Evolutionary conservation across 768 basidiomycete genomes (phyloP), one percentile per base, ranked within the genome.

Genomic region (Xerocomellus chrysenteron): DNA sequence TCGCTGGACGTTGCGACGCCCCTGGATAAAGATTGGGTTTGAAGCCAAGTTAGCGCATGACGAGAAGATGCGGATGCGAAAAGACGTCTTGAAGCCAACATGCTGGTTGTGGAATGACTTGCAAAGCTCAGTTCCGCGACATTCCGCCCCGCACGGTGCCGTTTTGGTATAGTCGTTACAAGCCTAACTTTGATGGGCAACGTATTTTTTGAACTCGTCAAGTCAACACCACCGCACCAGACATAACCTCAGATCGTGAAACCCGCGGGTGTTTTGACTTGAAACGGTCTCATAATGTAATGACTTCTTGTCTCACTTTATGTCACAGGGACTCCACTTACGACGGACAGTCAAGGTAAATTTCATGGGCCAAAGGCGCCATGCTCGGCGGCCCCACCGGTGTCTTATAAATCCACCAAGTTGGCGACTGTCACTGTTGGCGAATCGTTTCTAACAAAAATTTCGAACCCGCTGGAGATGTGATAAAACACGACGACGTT

Each of bases 1-100:
- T 60, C 65, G 51, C 47, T 56, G 5, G 68, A 59, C 1, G 61
- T 69, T 21, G 66, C 58, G 17, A 70, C 8, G 21, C 52, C 47
- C n/a, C 64, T 65, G 13, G 53, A 42, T 21, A 52, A 33, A 14
- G 36, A 8, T 50, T 45, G 19, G 1, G 50, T 52, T 45, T 44
- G 51, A 50, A 45, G 41, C 35, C 35, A 50, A 32, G 24, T 30
- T 5, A 40, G 11, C 2, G 46, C 39, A 59, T 9, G 44, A 47
- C 55, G 55, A 47, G 50, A 39, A 14, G 32, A 48, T 35, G 32
- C 2, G 10, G 47, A 59, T 37, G 44, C 33, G 26, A 55, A 12
- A 35, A 59, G 41, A 26, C 21, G 45, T 26, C 41, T 55, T 16
- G 50, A 30, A 17, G 48, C 13, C 48, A 44, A 36, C 57, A 61